phyloP scores from a whole-genome alignment of 2,329 filamentous ascomycete species.

The Karstenula rhodostoma region DNA sequence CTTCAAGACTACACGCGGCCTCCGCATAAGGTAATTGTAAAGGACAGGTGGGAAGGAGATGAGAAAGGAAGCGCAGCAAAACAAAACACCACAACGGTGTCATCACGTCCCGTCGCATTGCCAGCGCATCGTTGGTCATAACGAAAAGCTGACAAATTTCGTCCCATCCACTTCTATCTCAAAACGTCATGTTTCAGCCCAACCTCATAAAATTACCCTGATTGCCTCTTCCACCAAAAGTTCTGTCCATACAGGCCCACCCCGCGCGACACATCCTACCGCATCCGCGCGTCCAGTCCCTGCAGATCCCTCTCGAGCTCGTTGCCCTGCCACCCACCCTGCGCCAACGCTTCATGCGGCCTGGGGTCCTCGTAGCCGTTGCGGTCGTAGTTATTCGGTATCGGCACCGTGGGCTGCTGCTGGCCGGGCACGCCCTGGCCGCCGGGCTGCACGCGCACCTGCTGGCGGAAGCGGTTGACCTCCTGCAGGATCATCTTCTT shows the following conservation, averaged over 20 bases:
- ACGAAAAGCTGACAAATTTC: too few relatives aligned
- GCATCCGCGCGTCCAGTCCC: constrained; percentile 46
- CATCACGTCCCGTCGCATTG: too few relatives aligned
- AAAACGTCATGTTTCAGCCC: neutral
- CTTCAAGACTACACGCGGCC: too few relatives aligned
- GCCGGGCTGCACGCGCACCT: constrained; percentile 56
- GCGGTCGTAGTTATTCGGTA: constrained; percentile 67
- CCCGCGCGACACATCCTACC: constrained; percentile 7
- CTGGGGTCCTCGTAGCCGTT: constrained; percentile 68
- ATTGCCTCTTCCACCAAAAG: neutral
- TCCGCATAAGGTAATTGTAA: too few relatives aligned
- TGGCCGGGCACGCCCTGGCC: constrained; percentile 34
- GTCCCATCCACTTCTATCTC: too few relatives aligned
- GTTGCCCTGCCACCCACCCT: constrained; percentile 43
- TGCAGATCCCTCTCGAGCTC: constrained; percentile 60
- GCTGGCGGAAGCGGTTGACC: constrained; percentile 81
- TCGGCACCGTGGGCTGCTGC: constrained; percentile 64
- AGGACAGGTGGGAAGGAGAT: too few relatives aligned
- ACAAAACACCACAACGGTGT: too few relatives aligned
- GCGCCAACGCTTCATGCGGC: constrained; percentile 63
- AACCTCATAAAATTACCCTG: constrained; percentile 1
- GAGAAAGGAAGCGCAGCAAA: too few relatives aligned
- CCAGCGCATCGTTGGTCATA: too few relatives aligned
- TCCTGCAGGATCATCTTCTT: constrained; percentile 97
- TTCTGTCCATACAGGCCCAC: neutral